Evolutionary conservation across 1,139 yeast species (phyloP).

Genomic region (Candida dubliniensis): DNA sequence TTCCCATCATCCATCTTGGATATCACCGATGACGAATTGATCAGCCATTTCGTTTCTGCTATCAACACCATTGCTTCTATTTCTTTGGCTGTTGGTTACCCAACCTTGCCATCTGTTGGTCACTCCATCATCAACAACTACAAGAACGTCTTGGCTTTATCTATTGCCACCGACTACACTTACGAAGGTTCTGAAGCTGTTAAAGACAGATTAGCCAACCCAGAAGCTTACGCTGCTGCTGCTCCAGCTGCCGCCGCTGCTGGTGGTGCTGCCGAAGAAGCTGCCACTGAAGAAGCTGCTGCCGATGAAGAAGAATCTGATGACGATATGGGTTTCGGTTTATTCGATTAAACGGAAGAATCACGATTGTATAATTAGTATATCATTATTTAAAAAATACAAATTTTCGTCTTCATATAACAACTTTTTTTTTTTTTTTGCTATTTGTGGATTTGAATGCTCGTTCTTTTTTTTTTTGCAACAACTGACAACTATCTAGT

Average conservation of each 20-base stretch:
- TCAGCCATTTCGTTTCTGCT: constrained; percentile 89
- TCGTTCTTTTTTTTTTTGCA: too few species aligned
- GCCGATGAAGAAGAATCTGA: constrained; percentile 72
- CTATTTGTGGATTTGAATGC: too few species aligned
- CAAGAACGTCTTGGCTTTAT: constrained; percentile 97
- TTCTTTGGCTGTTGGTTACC: constrained; percentile 98
- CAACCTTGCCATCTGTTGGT: constrained; percentile 99
- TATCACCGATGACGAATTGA: constrained; percentile 96
- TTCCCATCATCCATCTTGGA: constrained; percentile 97
- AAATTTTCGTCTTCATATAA: too few species aligned
- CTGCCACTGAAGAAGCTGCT: constrained; percentile 62
- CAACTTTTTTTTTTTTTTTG: neutral
- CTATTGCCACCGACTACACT: constrained; percentile 98
- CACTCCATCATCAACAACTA: constrained; percentile 99
- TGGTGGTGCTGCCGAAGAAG: constrained; percentile 69
- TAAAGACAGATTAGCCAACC: constrained; percentile 89
- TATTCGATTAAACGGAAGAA: constrained; percentile 75
- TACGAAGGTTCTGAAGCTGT: constrained; percentile 98
- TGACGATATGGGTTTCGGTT: constrained; percentile 94
- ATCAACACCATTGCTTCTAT: constrained; percentile 91
- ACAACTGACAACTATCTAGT: too few species aligned
- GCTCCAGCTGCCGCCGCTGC: constrained; percentile 96
- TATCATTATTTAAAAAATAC: neutral
- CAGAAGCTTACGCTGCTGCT: constrained; percentile 97
- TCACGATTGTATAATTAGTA: constrained; percentile 4